Evolutionary conservation across 495 filamentous ascomycete genomes (phyloP).

Genomic region (Hypoxylon lienhwacheense): DNA sequence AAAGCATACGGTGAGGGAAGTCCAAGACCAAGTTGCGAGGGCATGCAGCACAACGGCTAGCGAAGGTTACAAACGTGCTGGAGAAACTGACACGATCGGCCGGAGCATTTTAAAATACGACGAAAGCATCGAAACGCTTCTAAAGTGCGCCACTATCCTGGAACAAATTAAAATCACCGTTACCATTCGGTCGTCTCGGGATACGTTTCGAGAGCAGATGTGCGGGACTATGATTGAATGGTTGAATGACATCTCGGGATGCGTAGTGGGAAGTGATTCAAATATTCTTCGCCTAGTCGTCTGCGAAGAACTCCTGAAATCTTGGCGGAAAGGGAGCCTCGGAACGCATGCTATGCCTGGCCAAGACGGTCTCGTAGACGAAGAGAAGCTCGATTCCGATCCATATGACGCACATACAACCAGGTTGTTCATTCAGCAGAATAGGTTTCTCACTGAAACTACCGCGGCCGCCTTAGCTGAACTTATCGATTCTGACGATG

Average conservation of each 20-base stretch:
- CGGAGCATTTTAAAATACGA: slow-evolving; percentile 79
- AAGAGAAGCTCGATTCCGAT: slow-evolving; percentile 55
- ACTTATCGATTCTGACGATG: slow-evolving; percentile 49
- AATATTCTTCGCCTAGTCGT: slow-evolving; percentile 77
- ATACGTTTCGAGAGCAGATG: slow-evolving; percentile 98
- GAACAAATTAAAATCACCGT: slow-evolving; percentile 96
- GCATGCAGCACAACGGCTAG: slow-evolving; percentile 73
- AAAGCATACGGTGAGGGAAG: slow-evolving; percentile 94
- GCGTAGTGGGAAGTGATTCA: slow-evolving; percentile 77
- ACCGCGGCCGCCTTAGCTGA: slow-evolving; percentile 23
- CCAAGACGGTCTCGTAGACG: slow-evolving; percentile 85
- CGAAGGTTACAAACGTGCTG: slow-evolving; percentile 73
- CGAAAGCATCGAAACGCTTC: slow-evolving; percentile 66
- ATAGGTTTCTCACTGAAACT: slow-evolving; percentile 33
- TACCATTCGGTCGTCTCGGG: slow-evolving; percentile 87
- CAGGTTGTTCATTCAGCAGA: slow-evolving; percentile 31
- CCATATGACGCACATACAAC: slow-evolving; percentile 22
- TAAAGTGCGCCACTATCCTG: slow-evolving; percentile 76
- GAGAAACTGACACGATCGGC: slow-evolving; percentile 85
- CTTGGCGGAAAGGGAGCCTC: slow-evolving; percentile 83
- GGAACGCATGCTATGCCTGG: slow-evolving; percentile 85
- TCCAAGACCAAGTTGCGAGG: slow-evolving; percentile 82
- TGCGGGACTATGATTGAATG: slow-evolving; percentile 97
- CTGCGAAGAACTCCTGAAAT: slow-evolving; percentile 85
- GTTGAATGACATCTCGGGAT: slow-evolving; percentile 90